Evolutionary conservation across 805 yeast species (phyloP).

Genomic region (Scheffersomyces stipitis): DNA sequence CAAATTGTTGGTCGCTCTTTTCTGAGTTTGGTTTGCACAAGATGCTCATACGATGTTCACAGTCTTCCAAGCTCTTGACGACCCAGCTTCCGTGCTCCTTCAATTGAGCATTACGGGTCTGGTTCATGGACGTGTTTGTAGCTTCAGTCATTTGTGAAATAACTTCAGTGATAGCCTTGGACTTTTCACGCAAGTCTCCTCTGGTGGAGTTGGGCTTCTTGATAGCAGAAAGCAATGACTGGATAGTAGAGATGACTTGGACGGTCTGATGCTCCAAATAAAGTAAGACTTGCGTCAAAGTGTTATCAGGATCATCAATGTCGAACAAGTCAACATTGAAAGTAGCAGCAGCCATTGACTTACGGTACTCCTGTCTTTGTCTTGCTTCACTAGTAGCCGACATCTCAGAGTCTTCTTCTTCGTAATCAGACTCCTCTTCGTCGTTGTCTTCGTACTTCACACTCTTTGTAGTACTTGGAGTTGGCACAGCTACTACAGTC

Average conservation of each 20-base stretch:
- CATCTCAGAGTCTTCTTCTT: slow-evolving; percentile 4
- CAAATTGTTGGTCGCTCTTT: slow-evolving; percentile 58
- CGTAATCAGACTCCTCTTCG: slow-evolving; percentile 16
- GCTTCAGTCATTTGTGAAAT: slow-evolving; percentile 89
- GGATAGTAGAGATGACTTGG: slow-evolving; percentile 86
- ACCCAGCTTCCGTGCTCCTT: slow-evolving; percentile 93
- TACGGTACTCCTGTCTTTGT: slow-evolving; percentile 45
- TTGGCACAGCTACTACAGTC: neutral
- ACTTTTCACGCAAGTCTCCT: slow-evolving; percentile 69
- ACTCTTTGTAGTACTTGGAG: neutral
- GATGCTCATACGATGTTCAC: slow-evolving; percentile 76
- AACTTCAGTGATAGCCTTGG: slow-evolving; percentile 73
- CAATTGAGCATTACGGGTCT: slow-evolving; percentile 78
- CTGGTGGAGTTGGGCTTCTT: slow-evolving; percentile 75
- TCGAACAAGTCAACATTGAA: slow-evolving; percentile 77
- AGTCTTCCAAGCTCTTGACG: slow-evolving; percentile 80
- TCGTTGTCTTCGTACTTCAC: slow-evolving; percentile 12
- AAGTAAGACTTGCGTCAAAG: slow-evolving; percentile 75
- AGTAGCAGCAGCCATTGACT: slow-evolving; percentile 51
- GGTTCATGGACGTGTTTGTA: slow-evolving; percentile 83
- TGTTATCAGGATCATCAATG: slow-evolving; percentile 84
- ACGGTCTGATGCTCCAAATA: slow-evolving; percentile 94
- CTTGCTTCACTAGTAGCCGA: slow-evolving; percentile 35
- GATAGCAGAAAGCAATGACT: slow-evolving; percentile 72
- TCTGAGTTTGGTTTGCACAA: slow-evolving; percentile 52